phyloP scores from a whole-genome alignment of 1,284 basidiomycete species.

The Pseudozyma thailandica region DNA sequence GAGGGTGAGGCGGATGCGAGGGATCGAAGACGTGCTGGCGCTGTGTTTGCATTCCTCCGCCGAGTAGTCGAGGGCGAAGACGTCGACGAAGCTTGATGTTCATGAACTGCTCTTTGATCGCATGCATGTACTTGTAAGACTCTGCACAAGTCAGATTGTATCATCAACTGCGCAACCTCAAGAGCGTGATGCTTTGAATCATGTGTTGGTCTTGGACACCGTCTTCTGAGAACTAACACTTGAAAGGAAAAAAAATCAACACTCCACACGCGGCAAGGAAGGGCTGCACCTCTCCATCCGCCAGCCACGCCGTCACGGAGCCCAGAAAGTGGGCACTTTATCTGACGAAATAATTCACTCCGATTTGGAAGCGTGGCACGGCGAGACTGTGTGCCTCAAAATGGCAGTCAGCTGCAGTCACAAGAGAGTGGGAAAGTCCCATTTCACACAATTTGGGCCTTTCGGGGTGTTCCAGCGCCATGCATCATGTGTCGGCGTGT shows the following conservation, averaged over 20 bases:
- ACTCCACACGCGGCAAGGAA: not conserved
- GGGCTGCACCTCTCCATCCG: not conserved
- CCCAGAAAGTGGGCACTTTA: not conserved
- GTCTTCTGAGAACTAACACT: not conserved
- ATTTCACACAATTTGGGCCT: not conserved
- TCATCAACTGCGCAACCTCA: not conserved
- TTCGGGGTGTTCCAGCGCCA: not conserved
- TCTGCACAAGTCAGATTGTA: not conserved
- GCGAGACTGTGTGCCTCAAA: too few relatives aligned
- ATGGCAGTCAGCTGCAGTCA: too few relatives aligned
- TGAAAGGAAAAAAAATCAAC: not conserved
- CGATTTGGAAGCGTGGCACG: too few relatives aligned
- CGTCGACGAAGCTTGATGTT: not conserved
- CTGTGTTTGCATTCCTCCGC: conserved; percentile 34
- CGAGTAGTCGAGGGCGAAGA: conserved; percentile 30
- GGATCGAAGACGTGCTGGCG: conserved; percentile 34
- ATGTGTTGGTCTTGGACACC: not conserved
- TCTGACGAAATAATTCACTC: not conserved
- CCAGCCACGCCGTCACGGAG: not conserved
- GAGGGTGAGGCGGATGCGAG: conserved; percentile 22
- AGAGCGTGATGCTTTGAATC: not conserved
- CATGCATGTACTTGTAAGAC: conserved; percentile 5
- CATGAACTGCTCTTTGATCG: not conserved
- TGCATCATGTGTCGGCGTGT: too few relatives aligned
- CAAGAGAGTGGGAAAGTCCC: not conserved